Conservation (phyloP, 1,284 basidiomycete genomes). For the Papiliotrema flavescens region DNA sequence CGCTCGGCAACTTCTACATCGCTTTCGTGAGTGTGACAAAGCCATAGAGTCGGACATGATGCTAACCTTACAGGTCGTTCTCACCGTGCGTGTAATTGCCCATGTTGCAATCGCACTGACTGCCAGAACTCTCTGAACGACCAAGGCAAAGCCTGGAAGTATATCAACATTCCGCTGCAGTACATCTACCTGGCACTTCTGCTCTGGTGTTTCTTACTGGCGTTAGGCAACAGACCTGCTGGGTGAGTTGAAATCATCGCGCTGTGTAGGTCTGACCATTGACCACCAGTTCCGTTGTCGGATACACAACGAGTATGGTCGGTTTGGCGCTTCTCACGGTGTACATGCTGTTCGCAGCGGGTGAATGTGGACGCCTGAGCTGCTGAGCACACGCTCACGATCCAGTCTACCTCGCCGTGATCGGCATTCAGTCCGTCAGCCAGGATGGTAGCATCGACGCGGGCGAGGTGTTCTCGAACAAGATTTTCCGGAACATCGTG, state of each 20-base stretch:
- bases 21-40: constrained; percentile 62
- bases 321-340: constrained; percentile 84
- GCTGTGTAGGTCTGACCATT: no score
- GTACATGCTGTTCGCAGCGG: constrained; percentile 69
- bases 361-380: constrained; percentile 53
- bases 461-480: constrained; percentile 63
- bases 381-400: constrained; percentile 10
- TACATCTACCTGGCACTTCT: constrained; percentile 85
- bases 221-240: constrained; percentile 88
- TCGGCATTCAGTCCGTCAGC: constrained; percentile 64
- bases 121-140: constrained; percentile 26
- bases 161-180: constrained; percentile 72
- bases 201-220: constrained; percentile 83
- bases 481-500: constrained; percentile 81
- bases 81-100: constrained; percentile 10
- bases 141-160: constrained; percentile 45
- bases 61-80: constrained; percentile 14
- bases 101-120: not conserved
- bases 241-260: constrained; percentile 56
- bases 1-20: constrained; percentile 84
- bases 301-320: constrained; percentile 73
- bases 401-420: constrained; percentile 71
- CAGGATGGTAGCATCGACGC: constrained; percentile 52
- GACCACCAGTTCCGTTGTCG: constrained; percentile 58
- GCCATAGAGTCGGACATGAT: no score